Conservation (phyloP, 768 basidiomycete genomes). For the Lentinula detonsa region DNA sequence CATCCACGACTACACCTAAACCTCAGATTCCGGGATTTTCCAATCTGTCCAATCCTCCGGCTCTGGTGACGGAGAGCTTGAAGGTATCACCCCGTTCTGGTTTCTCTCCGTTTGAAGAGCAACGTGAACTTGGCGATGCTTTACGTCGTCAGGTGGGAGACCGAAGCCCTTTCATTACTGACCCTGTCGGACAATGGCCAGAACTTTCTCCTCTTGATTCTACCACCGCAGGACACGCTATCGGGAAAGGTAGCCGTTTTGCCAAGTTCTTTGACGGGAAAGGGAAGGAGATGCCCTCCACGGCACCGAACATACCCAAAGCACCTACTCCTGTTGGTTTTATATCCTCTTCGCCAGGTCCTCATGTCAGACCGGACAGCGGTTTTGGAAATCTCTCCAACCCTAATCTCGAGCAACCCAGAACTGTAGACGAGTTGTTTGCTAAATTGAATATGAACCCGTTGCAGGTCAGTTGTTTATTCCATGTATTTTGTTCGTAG, state of each 20-base stretch:
- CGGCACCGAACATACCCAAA: conserved; percentile 25
- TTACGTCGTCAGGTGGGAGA: conserved; percentile 3
- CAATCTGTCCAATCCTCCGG: neutral
- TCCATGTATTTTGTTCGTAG: neutral
- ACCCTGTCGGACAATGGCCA: conserved; percentile 2
- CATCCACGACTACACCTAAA: conserved; percentile 6
- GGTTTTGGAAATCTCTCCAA: neutral
- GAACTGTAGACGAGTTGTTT: conserved; percentile 75
- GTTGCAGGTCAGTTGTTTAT: conserved; percentile 49
- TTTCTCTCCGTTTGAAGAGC: conserved; percentile 57
- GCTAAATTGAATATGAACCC: conserved; percentile 70
- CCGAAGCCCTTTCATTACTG: neutral
- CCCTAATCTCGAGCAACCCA: conserved; percentile 28
- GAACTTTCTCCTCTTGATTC: conserved; percentile 7
- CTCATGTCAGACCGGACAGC: conserved; percentile 13
- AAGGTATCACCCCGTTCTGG: conserved; percentile 8
- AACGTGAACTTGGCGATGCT: conserved; percentile 3
- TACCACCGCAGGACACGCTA: conserved; percentile 38
- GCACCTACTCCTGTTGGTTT: conserved; percentile 30
- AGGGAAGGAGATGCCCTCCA: conserved; percentile 33
- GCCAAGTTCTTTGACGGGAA: conserved; percentile 87
- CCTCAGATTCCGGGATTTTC: conserved; percentile 2
- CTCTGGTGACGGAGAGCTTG: neutral
- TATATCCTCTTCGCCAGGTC: conserved; percentile 39
- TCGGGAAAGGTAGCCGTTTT: conserved; percentile 73